Percentiles rank a stretch among this genome's conserved stretches.
These are phyloP conservation scores for Rhynchosporium secalis DNA, from an alignment of 2,329 filamentous ascomycete species.

Conservation along the genomic window DNA sequence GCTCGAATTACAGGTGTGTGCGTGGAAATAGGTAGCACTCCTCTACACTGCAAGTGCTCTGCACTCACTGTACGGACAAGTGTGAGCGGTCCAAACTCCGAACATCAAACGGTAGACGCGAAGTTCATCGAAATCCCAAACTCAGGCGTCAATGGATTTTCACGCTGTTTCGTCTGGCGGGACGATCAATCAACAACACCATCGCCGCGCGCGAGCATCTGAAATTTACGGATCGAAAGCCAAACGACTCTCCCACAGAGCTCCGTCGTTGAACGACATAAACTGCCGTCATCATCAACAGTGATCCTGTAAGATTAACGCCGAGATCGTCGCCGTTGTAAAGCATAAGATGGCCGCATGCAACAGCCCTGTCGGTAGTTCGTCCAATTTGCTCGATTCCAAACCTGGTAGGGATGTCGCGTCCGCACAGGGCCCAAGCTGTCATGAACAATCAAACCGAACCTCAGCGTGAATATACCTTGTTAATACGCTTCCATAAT, in stretches of 20 bases:
- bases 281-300: constrained; percentile 1
- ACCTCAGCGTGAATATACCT: constrained; percentile 16
- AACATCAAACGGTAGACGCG: constrained; percentile 6
- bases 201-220: constrained; percentile 16
- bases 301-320: constrained; percentile 7
- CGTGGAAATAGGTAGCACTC: too few relatives aligned
- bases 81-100: constrained; percentile 5
- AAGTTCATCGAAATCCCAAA: constrained; percentile 8
- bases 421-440: constrained; percentile 11
- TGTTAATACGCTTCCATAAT: constrained; percentile 29
- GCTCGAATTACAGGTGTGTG: too few relatives aligned
- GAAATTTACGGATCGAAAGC: neutral
- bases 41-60: neutral
- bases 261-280: neutral
- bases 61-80: neutral
- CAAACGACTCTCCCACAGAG: neutral
- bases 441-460: constrained; percentile 6
- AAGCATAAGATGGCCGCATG: constrained; percentile 26
- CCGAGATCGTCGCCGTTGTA: constrained; percentile 24
- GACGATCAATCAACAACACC: constrained; percentile 13
- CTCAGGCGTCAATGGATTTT: constrained; percentile 16
- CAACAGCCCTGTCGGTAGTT: constrained; percentile 29
- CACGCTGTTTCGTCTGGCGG: constrained; percentile 19
- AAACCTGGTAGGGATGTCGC: neutral
- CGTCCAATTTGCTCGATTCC: constrained; percentile 17